Evolutionary conservation across 495 filamentous ascomycete species (phyloP), one percentile per base, ranked within the genome.

Genomic region (Aeminium ludgeri): DNA sequence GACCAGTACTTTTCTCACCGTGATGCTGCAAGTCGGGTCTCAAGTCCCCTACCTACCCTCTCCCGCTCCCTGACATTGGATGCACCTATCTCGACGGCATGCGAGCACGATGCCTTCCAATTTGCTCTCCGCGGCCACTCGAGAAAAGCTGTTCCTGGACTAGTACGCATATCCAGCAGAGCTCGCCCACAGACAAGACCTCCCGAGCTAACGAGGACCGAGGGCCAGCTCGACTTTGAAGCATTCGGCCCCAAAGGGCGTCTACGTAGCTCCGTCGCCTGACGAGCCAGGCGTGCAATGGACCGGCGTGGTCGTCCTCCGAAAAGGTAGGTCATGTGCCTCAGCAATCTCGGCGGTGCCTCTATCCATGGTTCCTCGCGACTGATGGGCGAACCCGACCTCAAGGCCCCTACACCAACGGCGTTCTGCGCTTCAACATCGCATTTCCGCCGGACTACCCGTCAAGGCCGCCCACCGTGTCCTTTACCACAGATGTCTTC

Each of bases 231-330:
- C 82, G 39, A 81, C 80, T 41, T 64, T 96, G 41, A 86, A 80
- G 58, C 68, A 79, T 58, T 74, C 76, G 27, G 78, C 79, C 58
- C 86, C 86, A 15, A 70, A 78, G 38, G 87, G 87, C 34, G 68
- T 94, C 32, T 95, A 86, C 57, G 69, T 93, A 59, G 84, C 67
- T 56, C 69, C 92, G 36, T 76, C 76, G n/a, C 79, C 82, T 0
- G 79, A 80, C 19, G 78, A 89, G 53, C 74, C 81, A n/a, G n/a
- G n/a, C 10, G 71, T 71, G 20, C 63, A 81, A 20, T 96, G 87
- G 87, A 76, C 71, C 39, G 85, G 85, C n/a, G 76, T 92, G 6
- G 62, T 95, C 5, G 95, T 95, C 54, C 74, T 92, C 38, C 81
- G 85, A 29, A 80, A 80, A 65, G 87, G 86, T 81, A 56, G 7